Evolutionary conservation across 768 basidiomycete genomes (phyloP).

Genomic region (Pleurotus sapidus): DNA sequence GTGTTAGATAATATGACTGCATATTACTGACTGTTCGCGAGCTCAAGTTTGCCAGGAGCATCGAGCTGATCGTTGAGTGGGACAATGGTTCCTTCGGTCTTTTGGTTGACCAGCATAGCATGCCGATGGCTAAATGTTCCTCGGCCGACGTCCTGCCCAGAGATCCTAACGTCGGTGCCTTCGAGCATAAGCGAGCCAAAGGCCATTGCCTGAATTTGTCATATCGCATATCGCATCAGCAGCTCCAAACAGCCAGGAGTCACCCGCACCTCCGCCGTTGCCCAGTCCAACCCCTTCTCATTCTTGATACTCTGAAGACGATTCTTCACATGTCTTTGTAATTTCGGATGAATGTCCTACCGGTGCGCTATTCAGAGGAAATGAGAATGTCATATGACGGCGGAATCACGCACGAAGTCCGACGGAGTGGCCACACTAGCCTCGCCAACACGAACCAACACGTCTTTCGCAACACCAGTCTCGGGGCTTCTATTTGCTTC

Average conservation of each 20-base stretch:
- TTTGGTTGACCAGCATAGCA: slow-evolving; percentile 91
- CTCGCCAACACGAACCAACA: slow-evolving; percentile 56
- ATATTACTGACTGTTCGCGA: slow-evolving; percentile 78
- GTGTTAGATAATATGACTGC: not conserved
- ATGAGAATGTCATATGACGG: slow-evolving; percentile 30
- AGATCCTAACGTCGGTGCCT: slow-evolving; percentile 82
- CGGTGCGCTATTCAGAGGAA: slow-evolving; percentile 14
- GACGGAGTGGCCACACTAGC: slow-evolving; percentile 63
- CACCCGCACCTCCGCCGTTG: slow-evolving; percentile 72
- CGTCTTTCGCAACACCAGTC: slow-evolving; percentile 60
- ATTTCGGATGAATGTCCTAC: slow-evolving; percentile 76
- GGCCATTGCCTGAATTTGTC: slow-evolving; percentile 62
- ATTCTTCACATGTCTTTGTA: slow-evolving; percentile 77
- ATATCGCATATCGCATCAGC: too few species aligned
- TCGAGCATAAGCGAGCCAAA: slow-evolving; percentile 85
- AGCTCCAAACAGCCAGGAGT: not conserved
- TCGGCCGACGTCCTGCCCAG: slow-evolving; percentile 90
- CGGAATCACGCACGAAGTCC: slow-evolving; percentile 54
- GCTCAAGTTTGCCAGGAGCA: slow-evolving; percentile 67
- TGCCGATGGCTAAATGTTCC: slow-evolving; percentile 88
- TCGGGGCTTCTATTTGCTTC: slow-evolving; percentile 53
- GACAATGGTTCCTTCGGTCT: slow-evolving; percentile 73
- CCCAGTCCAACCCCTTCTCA: slow-evolving; percentile 81
- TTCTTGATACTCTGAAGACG: slow-evolving; percentile 67
- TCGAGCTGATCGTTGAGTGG: slow-evolving; percentile 74